Evolutionary conservation across 371 early-diverging fungal species (phyloP), one percentile per base, ranked within the genome.

Genomic region (Mortierella sp.): DNA sequence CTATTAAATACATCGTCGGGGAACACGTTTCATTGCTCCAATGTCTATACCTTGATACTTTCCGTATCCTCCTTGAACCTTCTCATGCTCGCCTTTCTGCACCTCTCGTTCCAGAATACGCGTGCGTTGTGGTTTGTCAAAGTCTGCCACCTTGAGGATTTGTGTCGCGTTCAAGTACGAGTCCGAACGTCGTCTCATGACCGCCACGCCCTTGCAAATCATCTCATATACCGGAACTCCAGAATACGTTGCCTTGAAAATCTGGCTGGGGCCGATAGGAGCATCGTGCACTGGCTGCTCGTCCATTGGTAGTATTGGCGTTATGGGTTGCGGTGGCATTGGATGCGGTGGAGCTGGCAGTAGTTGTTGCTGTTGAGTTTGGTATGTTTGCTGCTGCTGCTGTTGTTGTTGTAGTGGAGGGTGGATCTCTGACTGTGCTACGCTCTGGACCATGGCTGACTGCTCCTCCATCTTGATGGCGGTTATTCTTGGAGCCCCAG

Each of bases 51-150:
- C 72, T 90, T 98, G 97, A 87, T 97, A 97, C 90, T 97, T 97
- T 52, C 98, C 98, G 81, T 98, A 97, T 21, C 98, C 98, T 24
- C 98, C 98, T 88, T 98, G 98, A 7, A 98, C 95, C 88, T 97
- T 97, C 77, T 98, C 98, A 82, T 96, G 97, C 70, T 91, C 89
- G 11, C 96, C 97, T 1, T 84, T 92, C 78, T 94, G 93, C 1
- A 97, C 94, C 80, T 97, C 97, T 79, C 93, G 90, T 78, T 98
- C 98, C 70, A 98, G 88, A 75, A 98, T 97, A 82, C 96, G 93
- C 16, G 97, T 97, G 34, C 98, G 91, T 77, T 93, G 92, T 1
- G 95, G 95, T 92, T 98, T 98, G 63, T 97, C 98, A 77, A 98
- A 93, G 34, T 94, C 95, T 13, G 98, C 98, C 19, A 97, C 98